Conservation (phyloP, 129 eudicot genomes). For the Pseudognaphalium luteoalbum region DNA sequence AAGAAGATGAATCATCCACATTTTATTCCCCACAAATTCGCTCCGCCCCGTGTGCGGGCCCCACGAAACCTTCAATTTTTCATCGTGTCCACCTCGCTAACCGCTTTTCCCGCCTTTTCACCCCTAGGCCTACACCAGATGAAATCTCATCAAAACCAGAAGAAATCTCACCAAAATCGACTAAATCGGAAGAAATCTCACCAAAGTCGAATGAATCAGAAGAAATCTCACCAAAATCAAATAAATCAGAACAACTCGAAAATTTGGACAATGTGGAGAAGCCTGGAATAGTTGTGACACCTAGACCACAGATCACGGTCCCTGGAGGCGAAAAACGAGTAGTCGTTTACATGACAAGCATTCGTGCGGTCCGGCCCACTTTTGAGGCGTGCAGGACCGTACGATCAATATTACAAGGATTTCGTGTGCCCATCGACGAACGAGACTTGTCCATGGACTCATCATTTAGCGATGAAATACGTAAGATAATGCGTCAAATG, state of each 20-base stretch:
- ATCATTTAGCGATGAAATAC: conserved; percentile 59
- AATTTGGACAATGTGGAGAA: neutral
- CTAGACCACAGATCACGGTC: conserved; percentile 23
- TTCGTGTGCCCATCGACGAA: conserved; percentile 81
- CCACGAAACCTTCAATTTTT: conserved; percentile 43
- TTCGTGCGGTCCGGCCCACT: conserved; percentile 77
- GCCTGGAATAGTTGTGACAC: neutral
- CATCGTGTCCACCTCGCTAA: conserved; percentile 70
- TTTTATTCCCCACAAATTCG: neutral
- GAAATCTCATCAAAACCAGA: neutral
- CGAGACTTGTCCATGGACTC: conserved; percentile 87
- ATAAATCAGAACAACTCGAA: neutral
- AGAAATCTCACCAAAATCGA: conserved; percentile 14
- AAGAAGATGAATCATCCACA: conserved; percentile 12
- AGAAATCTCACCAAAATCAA: conserved; percentile 12
- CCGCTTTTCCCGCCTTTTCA: conserved; percentile 46
- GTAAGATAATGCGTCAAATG: conserved; percentile 41
- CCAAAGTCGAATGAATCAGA: neutral
- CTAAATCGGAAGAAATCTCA: neutral
- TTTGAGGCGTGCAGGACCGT: conserved; percentile 87
- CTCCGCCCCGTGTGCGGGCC: neutral
- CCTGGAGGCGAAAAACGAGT: conserved; percentile 60
- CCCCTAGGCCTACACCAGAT: conserved; percentile 26
- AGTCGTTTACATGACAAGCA: conserved; percentile 74
- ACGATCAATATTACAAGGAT: conserved; percentile 58